Conservation (phyloP, 2,329 filamentous ascomycete genomes). For the Elsinoe necatrix region DNA sequence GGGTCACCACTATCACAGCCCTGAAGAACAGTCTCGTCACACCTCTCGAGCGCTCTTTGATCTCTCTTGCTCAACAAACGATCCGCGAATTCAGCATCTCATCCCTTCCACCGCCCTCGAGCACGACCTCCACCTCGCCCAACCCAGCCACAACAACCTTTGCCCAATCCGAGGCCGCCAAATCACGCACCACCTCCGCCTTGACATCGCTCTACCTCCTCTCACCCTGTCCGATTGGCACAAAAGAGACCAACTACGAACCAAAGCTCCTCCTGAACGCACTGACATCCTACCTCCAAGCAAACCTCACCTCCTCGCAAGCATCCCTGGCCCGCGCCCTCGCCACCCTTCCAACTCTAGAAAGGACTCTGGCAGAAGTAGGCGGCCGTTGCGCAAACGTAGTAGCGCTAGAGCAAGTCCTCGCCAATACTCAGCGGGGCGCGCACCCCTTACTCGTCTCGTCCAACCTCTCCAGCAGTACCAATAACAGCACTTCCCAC, state of each 20-base stretch:
- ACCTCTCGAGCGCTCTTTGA: slow-evolving; percentile 66
- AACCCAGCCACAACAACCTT: slow-evolving; percentile 32
- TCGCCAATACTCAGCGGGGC: slow-evolving; percentile 60
- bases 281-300: slow-evolving; percentile 73
- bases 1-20: slow-evolving; percentile 61
- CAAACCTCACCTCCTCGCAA: slow-evolving; percentile 68
- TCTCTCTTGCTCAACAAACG: slow-evolving; percentile 65
- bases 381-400: slow-evolving; percentile 82
- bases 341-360: slow-evolving; percentile 69
- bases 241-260: slow-evolving; percentile 43
- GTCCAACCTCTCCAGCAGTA: slow-evolving; percentile 16
- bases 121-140: slow-evolving; percentile 24
- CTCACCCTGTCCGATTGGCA: slow-evolving; percentile 52
- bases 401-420: slow-evolving; percentile 72
- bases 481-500: slow-evolving; percentile 9
- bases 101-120: slow-evolving; percentile 33
- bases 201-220: slow-evolving; percentile 71
- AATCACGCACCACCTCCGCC: slow-evolving; percentile 63
- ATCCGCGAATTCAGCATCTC: slow-evolving; percentile 77
- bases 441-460: slow-evolving; percentile 53
- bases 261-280: slow-evolving; percentile 67
- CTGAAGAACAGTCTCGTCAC: slow-evolving; percentile 60
- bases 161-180: slow-evolving; percentile 63
- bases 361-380: slow-evolving; percentile 73
- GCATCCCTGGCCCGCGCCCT: slow-evolving; percentile 67